Evolutionary conservation across 805 yeast genomes (phyloP).

Genomic region (Ogataea wickerhamii): DNA sequence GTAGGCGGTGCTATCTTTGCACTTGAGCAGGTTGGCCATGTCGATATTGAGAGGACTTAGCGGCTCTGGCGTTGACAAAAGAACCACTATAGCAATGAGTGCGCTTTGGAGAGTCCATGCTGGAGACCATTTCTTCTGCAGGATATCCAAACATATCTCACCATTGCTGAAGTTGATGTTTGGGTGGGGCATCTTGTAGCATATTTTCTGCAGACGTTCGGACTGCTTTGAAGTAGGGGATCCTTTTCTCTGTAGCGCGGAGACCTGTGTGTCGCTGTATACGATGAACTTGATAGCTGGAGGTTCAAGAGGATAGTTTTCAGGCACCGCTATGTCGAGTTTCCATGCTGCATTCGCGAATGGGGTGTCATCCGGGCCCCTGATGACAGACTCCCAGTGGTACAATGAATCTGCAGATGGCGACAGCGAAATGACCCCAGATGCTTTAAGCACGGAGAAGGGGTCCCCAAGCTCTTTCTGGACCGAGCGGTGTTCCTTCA

Average conservation of each 20-base stretch:
- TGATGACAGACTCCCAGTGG: constrained; percentile 48
- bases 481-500: constrained; percentile 34
- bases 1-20: constrained; percentile 44
- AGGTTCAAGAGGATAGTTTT: constrained; percentile 54
- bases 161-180: constrained; percentile 54
- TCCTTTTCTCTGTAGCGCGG: constrained; percentile 4
- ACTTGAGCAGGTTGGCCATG: constrained; percentile 55
- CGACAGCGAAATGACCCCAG: constrained; percentile 37
- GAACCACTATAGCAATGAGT: constrained; percentile 53
- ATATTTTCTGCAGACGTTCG: constrained; percentile 1
- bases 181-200: constrained; percentile 42
- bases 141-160: constrained; percentile 66
- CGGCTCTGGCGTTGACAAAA: constrained; percentile 64
- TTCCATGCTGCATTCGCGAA: constrained; percentile 53
- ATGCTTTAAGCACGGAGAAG: constrained; percentile 19
- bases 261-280: constrained; percentile 10
- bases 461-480: constrained; percentile 27
- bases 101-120: constrained; percentile 63
- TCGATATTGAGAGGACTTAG: constrained; percentile 70
- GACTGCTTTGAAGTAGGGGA: neutral
- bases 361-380: constrained; percentile 51
- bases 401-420: constrained; percentile 43
- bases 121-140: constrained; percentile 64
- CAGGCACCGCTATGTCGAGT: constrained; percentile 42
- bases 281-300: constrained; percentile 48